Evolutionary conservation across 495 filamentous ascomycete genomes (phyloP), one percentile per base, ranked within the genome.

Genomic region (Articulospora tetracladia): DNA sequence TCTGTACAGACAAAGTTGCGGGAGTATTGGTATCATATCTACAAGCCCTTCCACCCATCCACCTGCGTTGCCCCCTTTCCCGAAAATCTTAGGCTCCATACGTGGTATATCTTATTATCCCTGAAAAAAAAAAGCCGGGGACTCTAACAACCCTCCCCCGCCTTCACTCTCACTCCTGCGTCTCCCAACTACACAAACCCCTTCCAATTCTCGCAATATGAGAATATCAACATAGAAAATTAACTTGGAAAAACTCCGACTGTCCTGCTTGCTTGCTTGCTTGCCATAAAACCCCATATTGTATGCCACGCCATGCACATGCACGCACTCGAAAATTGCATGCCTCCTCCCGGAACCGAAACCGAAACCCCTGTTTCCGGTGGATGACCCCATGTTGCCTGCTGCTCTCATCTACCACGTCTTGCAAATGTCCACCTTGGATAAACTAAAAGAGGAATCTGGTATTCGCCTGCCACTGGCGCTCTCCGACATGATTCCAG

Each of bases 1-100:
- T 44, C 39, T 44, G 11, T 8, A 44, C 39, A n/a, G 30, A 34
- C 7, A 34, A n/a, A n/a, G n/a, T n/a, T n/a, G n/a, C n/a, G n/a
- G 7, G 10, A n/a, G 39, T 36, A 54, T 54, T 54, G 51, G 51
- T 54, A 54, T 54, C 51, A 20, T 54, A 54, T 54, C 27, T 54
- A 54, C 51, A 54, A 34, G 51, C 51, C 28, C 17, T 26, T 1
- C 28, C 27, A 20, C 3, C 46, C 46, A 22, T 12, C 20, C 46
- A 49, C 22, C 26, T 22, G 23, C 22, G 46, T 49, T n/a, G n/a
- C n/a, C n/a, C n/a, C n/a, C n/a, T n/a, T n/a, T n/a, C n/a, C n/a
- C n/a, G n/a, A n/a, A n/a, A n/a, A n/a, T n/a, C n/a, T n/a, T n/a
- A n/a, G n/a, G n/a, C n/a, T n/a, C n/a, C n/a, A n/a, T n/a, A n/a